Conservation (phyloP, 257 asterid species). For the Forsythia suspensa region DNA sequence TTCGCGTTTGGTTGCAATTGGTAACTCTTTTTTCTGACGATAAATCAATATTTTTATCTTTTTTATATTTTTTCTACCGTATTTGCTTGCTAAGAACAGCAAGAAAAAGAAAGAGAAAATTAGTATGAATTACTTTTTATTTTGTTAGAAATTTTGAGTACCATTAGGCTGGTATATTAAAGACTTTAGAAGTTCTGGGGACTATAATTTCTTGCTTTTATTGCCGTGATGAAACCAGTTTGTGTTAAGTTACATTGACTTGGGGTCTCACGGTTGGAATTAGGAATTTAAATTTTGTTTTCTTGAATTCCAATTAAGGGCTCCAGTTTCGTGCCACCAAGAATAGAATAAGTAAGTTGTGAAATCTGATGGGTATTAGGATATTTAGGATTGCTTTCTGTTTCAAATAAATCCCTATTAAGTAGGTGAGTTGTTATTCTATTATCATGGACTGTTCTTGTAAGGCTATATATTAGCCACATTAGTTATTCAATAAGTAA, state of each 20-base stretch:
- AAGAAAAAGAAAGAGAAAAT: neutral
- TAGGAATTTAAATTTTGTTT: no score
- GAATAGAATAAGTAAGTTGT: neutral
- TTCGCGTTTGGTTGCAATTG: constrained; percentile 94
- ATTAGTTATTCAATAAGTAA: no score
- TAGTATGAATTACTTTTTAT: neutral
- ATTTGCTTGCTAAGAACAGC: neutral
- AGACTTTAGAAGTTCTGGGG: neutral
- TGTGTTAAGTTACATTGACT: neutral
- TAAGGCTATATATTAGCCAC: no score
- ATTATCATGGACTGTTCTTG: no score
- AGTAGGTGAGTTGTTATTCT: no score
- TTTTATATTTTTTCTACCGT: neutral
- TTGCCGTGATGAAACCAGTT: neutral
- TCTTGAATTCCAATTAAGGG: neutral
- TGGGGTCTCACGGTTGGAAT: neutral
- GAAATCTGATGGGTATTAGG: neutral
- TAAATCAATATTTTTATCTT: neutral
- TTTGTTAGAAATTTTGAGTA: neutral
- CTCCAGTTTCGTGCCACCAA: neutral
- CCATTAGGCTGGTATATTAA: neutral
- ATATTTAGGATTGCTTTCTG: no score
- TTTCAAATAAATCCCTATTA: no score
- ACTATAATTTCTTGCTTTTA: neutral
- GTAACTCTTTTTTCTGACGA: constrained; percentile 33